Evolutionary conservation across 495 filamentous ascomycete species (phyloP).

Genomic region (Sporormia fimetaria): DNA sequence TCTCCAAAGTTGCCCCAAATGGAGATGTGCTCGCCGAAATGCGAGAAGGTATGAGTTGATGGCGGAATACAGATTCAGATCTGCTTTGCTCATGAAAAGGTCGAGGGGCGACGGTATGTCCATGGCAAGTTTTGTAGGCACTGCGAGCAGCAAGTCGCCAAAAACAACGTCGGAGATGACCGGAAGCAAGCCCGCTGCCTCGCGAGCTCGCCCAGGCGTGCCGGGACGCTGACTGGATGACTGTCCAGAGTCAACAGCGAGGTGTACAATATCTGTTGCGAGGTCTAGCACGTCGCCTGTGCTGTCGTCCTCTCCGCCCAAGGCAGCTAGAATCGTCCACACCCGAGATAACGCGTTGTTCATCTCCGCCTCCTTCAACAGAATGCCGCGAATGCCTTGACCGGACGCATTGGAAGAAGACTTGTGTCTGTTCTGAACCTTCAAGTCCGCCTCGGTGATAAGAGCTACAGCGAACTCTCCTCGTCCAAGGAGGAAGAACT

Average conservation of each 20-base stretch:
- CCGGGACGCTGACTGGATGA: constrained; percentile 21
- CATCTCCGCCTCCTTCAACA: constrained; percentile 81
- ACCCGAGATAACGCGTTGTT: constrained; percentile 58
- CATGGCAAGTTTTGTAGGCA: constrained; percentile 57
- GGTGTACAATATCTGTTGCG: constrained; percentile 60
- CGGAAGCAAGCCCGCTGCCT: constrained; percentile 9
- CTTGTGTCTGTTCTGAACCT: constrained; percentile 45
- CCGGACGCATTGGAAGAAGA: constrained; percentile 23
- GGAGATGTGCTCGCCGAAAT: constrained; percentile 69
- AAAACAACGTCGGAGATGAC: constrained; percentile 40
- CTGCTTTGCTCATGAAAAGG: constrained; percentile 65
- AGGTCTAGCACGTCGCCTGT: constrained; percentile 66
- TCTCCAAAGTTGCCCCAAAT: constrained; percentile 74
- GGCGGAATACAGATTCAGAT: constrained; percentile 65
- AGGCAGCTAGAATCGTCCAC: constrained; percentile 62
- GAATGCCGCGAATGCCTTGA: constrained; percentile 41
- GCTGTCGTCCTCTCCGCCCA: constrained; percentile 60
- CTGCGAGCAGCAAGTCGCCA: constrained; percentile 70
- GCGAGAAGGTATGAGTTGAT: constrained; percentile 81
- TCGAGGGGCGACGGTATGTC: constrained; percentile 72
- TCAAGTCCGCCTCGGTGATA: constrained; percentile 70
- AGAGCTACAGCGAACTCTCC: constrained; percentile 86
- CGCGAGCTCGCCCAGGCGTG: constrained; percentile 24
- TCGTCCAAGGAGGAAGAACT: constrained; percentile 76
- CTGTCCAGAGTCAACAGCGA: constrained; percentile 48